Base-by-base conservation (phyloP, 192 early-diverging fungal genomes). In the Jimgerdemannia flammicorona region DNA sequence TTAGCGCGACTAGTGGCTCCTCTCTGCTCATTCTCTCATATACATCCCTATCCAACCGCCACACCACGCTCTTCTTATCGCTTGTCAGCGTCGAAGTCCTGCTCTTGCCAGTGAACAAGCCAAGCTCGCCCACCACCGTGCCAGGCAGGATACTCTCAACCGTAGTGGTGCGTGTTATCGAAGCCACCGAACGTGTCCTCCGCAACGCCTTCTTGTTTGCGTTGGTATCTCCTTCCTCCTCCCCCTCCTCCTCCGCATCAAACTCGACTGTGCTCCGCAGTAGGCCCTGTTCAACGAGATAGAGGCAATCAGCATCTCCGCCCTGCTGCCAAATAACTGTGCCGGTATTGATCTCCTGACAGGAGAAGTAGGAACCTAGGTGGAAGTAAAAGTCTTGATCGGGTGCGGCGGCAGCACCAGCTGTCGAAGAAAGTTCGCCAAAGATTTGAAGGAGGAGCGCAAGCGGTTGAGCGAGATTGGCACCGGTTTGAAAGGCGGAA, bases 91-190 rank as follows among this genome's bases (percentile, higher is more conserved):
- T 87, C n/a, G 86, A 85, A 20, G 84, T 82, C 40, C 91, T 85
- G 42, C 79, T 65, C 67, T 83, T 76, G 10, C 41, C 29, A 3
- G 90, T 87, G 67, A 96, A 94, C 66, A 98, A 80, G 19, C 94
- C 89, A 42, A 97, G 84, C 81, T 97, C 95, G 9, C 97, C 97
- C 19, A 94, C 90, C 73, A 96, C 90, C 8, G 94, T 95, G n/a
- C 96, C 96, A 0, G 96, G 94, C 43, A 99, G 80, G 44, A 97
- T 91, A 19, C 93, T 95, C 84, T 97, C 94, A 3, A 93, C 88
- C 17, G 73, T 76, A 10, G 67, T 42, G 72, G 73, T 3, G 72
- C 72, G 42, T 79, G 29, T 20, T 74, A 18, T 9, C 63, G 49
- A 3, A 19, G 1, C 4, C 68, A 2, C 40, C 19, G 29, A 7